Evolutionary conservation across 352 stramenopile genomes (phyloP), one percentile per base, ranked within the genome.

Genomic region (Phytophthora meadii): DNA sequence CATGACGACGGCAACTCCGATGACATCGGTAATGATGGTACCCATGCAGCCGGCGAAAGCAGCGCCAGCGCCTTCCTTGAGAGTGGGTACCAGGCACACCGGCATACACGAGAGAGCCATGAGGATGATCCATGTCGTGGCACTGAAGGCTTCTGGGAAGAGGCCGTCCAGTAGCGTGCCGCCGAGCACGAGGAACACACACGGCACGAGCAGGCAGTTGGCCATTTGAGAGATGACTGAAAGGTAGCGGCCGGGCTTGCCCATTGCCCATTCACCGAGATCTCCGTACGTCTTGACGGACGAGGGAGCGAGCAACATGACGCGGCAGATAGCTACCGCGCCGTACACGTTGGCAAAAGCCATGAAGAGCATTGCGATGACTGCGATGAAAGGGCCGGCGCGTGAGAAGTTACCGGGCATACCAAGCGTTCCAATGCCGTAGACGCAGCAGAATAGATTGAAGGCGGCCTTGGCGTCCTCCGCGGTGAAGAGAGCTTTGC

Each of bases 361-460:
- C 74, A 82, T 82, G 59, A 80, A 82, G 12, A 64, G 24, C 42
- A 82, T 67, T 14, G 76, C 78, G 37, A 71, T 30, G 27, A 72
- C 46, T 4, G 76, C 78, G 36, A 82, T 59, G 10, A 56, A 37
- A 5, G 77, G 74, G 1, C 78, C 78, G 9, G 76, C 73, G 9
- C 77, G 77, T 10, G 77, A 64, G 41, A 82, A 87, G 62, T 85
- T 87, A 11, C 63, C 69, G 3, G 78, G 76, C 65, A 87, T 84
- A 67, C 79, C 72, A 56, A 88, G 76, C 30, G 79, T 84, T 24
- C 79, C 79, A 66, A 87, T 79, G 54, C 78, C 76, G 50, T 72
- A 87, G 37, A 85, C 70, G 25, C 68, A 81, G 62, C 76, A 87
- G 46, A 84, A 81, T 37, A 81, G 61, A 24, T 60, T 74, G 65